Percentiles rank a stretch among this genome's conserved stretches.
Conservation (phyloP, 2,329 filamentous ascomycete species). For the Dactylellina leptospora region DNA sequence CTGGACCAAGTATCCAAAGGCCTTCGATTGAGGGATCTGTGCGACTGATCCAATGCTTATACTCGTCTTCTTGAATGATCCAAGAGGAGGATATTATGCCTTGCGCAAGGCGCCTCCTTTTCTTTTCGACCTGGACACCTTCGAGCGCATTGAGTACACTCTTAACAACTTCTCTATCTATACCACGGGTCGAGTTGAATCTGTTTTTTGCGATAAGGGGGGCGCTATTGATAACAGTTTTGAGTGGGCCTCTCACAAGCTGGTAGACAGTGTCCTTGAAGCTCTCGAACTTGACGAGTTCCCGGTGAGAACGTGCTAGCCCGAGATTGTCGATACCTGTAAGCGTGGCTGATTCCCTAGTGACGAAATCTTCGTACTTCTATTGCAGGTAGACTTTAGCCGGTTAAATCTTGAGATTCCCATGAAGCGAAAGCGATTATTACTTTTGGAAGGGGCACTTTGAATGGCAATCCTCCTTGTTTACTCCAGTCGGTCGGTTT, state of each 20-base stretch:
- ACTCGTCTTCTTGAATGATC: conserved; percentile 61
- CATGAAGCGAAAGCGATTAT: not conserved
- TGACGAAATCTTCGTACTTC: conserved; percentile 61
- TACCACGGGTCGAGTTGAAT: conserved; percentile 60
- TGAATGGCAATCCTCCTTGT: conserved; percentile 59
- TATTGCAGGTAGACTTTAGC: conserved; percentile 55
- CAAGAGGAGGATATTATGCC: conserved; percentile 60
- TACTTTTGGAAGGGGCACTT: conserved; percentile 46
- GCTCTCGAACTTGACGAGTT: conserved; percentile 62
- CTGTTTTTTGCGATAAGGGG: conserved; percentile 60
- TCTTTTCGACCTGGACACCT: conserved; percentile 59
- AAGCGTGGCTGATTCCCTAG: conserved; percentile 61
- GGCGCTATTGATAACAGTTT: conserved; percentile 60
- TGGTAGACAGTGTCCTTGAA: conserved; percentile 61
- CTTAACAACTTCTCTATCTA: conserved; percentile 59
- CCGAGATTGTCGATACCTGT: conserved; percentile 60
- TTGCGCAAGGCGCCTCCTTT: conserved; percentile 58
- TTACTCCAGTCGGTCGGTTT: conserved; percentile 61
- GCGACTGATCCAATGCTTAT: conserved; percentile 59
- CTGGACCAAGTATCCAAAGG: conserved; percentile 61
- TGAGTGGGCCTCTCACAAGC: conserved; percentile 60
- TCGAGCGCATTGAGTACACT: conserved; percentile 59
- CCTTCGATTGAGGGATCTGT: conserved; percentile 57
- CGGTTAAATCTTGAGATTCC: not conserved
- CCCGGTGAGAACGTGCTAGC: conserved; percentile 60